These are phyloP conservation scores for Citrullus mucosospermus DNA, from an alignment of 306 rosid genomes.

Conservation along the genomic window DNA sequence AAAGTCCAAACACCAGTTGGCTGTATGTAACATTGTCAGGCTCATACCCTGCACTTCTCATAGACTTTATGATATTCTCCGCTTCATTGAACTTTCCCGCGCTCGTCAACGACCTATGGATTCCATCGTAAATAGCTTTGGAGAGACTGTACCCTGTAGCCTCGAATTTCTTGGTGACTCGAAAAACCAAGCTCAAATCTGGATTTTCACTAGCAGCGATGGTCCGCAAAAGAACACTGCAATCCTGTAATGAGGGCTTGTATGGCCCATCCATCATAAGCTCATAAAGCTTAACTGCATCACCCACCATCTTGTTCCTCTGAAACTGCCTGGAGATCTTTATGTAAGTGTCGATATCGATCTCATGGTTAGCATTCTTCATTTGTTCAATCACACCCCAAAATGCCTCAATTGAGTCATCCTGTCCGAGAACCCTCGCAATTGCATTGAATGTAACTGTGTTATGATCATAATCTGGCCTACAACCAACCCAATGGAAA, in stretches of 20 bases:
- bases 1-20: conserved; percentile 73
- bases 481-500: conserved; percentile 49
- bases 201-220: conserved; percentile 34
- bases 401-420: conserved; percentile 44
- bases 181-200: conserved; percentile 40
- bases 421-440: conserved; percentile 50
- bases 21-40: conserved; percentile 78
- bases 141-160: conserved; percentile 41
- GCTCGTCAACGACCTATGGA: conserved; percentile 65
- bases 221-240: conserved; percentile 34
- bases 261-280: conserved; percentile 81
- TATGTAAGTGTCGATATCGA: conserved; percentile 69
- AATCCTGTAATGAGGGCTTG: conserved; percentile 52
- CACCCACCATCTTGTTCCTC: conserved; percentile 52
- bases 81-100: conserved; percentile 69
- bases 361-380: conserved; percentile 39
- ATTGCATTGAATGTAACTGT: conserved; percentile 57
- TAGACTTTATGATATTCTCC: conserved; percentile 31
- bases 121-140: conserved; percentile 67
- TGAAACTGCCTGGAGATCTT: conserved; percentile 61
- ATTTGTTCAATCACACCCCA: conserved; percentile 62
- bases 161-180: conserved; percentile 59
- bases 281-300: conserved; percentile 84
- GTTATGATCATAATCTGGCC: conserved; percentile 36
- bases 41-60: conserved; percentile 65